Conservation (phyloP, 2,329 filamentous ascomycete genomes). For the Microdochium trichocladiopsis region DNA sequence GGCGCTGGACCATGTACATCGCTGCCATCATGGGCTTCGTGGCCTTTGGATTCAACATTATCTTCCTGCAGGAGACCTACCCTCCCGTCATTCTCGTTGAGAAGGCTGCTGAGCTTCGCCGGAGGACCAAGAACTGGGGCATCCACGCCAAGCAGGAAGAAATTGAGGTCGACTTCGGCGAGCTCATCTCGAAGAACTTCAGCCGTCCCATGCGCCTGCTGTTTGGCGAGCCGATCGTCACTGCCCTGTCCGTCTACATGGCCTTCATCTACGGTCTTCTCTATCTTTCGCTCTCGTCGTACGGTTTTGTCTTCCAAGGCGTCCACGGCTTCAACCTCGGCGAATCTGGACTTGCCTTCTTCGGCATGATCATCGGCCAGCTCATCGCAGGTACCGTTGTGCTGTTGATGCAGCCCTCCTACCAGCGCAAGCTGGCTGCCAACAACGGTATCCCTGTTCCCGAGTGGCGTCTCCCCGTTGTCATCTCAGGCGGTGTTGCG, state of each 20-base stretch:
- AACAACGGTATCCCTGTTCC: constrained; percentile 60
- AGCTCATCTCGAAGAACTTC: constrained; percentile 61
- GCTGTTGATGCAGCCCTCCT: constrained; percentile 56
- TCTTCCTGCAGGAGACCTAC: constrained; percentile 65
- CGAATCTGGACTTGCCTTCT: constrained; percentile 70
- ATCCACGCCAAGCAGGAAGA: constrained; percentile 67
- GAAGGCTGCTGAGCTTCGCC: constrained; percentile 55
- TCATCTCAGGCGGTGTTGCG: constrained; percentile 51
- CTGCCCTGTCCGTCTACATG: constrained; percentile 63
- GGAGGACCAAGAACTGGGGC: constrained; percentile 61
- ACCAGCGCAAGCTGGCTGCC: constrained; percentile 59
- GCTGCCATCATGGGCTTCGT: constrained; percentile 55
- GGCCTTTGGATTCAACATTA: constrained; percentile 49
- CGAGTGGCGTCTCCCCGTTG: constrained; percentile 59
- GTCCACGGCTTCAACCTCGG: constrained; percentile 66
- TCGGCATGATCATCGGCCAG: constrained; percentile 75
- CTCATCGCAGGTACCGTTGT: constrained; percentile 60
- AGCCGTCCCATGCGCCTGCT: constrained; percentile 59
- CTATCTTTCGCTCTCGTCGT: constrained; percentile 81
- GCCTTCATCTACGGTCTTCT: constrained; percentile 67
- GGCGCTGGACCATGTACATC: constrained; percentile 68
- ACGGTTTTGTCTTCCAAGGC: constrained; percentile 70
- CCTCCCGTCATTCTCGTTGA: constrained; percentile 56
- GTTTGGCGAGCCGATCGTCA: constrained; percentile 62
- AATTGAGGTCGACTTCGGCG: constrained; percentile 58